Evolutionary conservation across 2,329 filamentous ascomycete species (phyloP), one percentile per base, ranked within the genome.

Genomic region (Esteya vermicola): DNA sequence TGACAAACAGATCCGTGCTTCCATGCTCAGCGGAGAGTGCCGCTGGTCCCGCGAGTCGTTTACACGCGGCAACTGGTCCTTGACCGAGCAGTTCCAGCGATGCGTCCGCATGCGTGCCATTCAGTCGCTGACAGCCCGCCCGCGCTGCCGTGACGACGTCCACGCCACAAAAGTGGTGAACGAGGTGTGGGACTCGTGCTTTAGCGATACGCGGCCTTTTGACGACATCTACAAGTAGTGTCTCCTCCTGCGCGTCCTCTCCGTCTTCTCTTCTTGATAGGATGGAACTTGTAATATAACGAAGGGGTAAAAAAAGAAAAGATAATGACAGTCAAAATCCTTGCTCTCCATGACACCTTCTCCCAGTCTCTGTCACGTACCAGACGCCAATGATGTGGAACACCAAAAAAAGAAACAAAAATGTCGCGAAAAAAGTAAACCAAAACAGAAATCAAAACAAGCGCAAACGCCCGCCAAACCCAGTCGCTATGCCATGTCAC

Each of bases 181-280:
- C 60, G 81, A 93, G 60, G 91, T 98, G n/a, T 98, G 89, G 85
- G 88, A 94, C 50, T 95, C 86, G 52, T 98, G 91, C 59, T 98
- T 93, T 57, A 67, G 75, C 38, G 91, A 98, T 60, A 96, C 89
- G 4, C 70, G 91, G 53, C 91, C 91, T 3, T 98, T 98, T 60
- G 86, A 96, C 58, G 89, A 96, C 57, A 86, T 98, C 39, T 98
- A 94, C 59, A 78, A 85, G 57, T 89, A 58, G 64, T 35, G 27
- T 4, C 33, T 13, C 9, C 22, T n/a, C 10, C 22, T 3, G 22
- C 7, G 21, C 7, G 12, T 8, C 10, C 8, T 14, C 12, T 9
- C 10, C 30, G 6, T 32, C 12, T 32, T n/a, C n/a, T n/a, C n/a
- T 32, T 14, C 12, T 16, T 16, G 9, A n/a, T 9, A 12, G 12